Evolutionary conservation across 1,284 basidiomycete species (phyloP).

Genomic region (Apiotrichum brassicae): DNA sequence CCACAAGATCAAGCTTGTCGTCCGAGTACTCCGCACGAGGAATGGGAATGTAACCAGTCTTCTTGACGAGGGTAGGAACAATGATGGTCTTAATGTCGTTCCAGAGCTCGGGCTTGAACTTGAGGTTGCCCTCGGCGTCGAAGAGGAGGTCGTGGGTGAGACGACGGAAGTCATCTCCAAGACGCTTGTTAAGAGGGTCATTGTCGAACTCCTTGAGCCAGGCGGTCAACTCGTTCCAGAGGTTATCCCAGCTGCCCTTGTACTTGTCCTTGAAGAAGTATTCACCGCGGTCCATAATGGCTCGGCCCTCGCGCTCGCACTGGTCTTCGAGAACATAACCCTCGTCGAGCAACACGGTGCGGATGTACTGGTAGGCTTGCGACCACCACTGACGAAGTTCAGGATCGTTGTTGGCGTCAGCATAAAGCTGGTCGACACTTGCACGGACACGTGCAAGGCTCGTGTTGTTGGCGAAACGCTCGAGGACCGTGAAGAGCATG

Average conservation of each 20-base stretch:
- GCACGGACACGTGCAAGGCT: constrained; percentile 63
- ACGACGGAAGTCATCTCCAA: constrained; percentile 75
- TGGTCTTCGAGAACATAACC: constrained; percentile 81
- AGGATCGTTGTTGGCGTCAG: constrained; percentile 68
- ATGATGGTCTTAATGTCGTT: constrained; percentile 74
- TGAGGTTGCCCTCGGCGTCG: constrained; percentile 66
- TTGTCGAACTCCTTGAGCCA: constrained; percentile 81
- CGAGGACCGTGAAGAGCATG: constrained; percentile 73
- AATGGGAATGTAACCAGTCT: constrained; percentile 79
- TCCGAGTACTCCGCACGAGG: constrained; percentile 89
- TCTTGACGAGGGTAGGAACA: constrained; percentile 69
- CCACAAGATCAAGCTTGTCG: constrained; percentile 73
- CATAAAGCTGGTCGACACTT: constrained; percentile 65
- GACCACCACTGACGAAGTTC: constrained; percentile 73
- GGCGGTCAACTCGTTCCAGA: constrained; percentile 62
- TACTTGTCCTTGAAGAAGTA: constrained; percentile 76
- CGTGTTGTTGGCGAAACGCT: constrained; percentile 78
- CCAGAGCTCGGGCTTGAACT: constrained; percentile 87
- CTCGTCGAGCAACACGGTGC: constrained; percentile 71
- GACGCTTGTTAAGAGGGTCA: constrained; percentile 73
- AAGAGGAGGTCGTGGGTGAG: constrained; percentile 77
- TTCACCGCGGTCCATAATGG: constrained; percentile 64
- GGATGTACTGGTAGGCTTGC: constrained; percentile 59
- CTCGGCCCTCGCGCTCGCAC: constrained; percentile 57
- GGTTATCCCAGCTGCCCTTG: constrained; percentile 68